phyloP scores from a whole-genome alignment of 306 rosid species.

The Phaseolus lunatus region DNA sequence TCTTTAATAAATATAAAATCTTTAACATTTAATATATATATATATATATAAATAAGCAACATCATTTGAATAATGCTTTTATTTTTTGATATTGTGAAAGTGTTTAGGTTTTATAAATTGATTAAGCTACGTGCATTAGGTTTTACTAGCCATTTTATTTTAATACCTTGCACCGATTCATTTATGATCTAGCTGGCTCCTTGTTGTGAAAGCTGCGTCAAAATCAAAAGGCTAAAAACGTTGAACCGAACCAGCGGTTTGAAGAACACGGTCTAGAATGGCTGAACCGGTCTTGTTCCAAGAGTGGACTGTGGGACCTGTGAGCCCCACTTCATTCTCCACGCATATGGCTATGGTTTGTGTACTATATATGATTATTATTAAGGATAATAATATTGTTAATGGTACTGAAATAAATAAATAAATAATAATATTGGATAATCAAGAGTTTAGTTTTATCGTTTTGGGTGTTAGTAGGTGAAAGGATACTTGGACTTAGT shows the following conservation, averaged over 20 bases:
- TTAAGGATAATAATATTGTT: too few species aligned
- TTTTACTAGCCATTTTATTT: not conserved
- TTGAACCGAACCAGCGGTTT: not conserved
- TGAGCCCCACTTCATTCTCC: not conserved
- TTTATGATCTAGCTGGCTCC: not conserved
- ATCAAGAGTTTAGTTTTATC: not conserved
- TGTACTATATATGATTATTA: too few species aligned
- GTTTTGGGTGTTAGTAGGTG: not conserved
- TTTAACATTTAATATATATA: too few species aligned
- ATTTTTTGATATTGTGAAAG: too few species aligned
- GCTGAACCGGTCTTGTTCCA: slow-evolving; percentile 25
- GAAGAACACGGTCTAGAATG: slow-evolving; percentile 16
- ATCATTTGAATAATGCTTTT: too few species aligned
- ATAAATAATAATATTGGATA: not conserved
- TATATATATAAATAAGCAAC: too few species aligned
- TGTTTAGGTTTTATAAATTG: too few species aligned
- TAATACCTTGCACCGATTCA: not conserved
- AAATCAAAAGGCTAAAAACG: slow-evolving; percentile 4
- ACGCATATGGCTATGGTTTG: slow-evolving; percentile 6
- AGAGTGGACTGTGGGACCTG: not conserved
- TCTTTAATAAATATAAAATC: too few species aligned
- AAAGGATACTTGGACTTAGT: not conserved
- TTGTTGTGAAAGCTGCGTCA: not conserved
- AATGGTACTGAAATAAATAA: too few species aligned
- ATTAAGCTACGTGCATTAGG: too few species aligned